phyloP scores from a whole-genome alignment of 169 alveolate species.

The Plasmodium gonderi region DNA sequence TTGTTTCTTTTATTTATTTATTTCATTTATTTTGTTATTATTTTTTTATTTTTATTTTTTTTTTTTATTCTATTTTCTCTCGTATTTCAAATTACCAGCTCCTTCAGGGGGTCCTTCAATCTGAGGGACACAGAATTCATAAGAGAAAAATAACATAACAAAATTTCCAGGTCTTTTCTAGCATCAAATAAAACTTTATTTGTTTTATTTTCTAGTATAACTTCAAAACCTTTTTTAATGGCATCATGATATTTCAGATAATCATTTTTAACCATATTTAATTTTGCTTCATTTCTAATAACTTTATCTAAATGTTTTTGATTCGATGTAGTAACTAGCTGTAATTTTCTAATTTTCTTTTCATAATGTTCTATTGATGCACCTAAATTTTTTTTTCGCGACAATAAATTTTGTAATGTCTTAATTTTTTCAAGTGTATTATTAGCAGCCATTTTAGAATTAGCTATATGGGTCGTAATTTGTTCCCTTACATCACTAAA shows the following conservation, averaged over 20 bases:
- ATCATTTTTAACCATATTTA: conserved; percentile 57
- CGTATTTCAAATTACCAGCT: conserved; percentile 6
- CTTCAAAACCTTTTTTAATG: conserved; percentile 58
- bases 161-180: conserved; percentile 58
- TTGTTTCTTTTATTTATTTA: too few species aligned
- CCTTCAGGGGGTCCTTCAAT: conserved; percentile 63
- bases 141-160: conserved; percentile 49
- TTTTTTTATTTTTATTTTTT: background rate
- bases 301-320: conserved; percentile 72
- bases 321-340: conserved; percentile 10
- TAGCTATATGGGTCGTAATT: conserved; percentile 28
- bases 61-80: background rate
- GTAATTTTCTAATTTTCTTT: conserved; percentile 68
- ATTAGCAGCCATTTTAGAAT: conserved; percentile 32
- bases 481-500: conserved; percentile 72
- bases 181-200: conserved; percentile 70
- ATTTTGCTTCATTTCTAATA: conserved; percentile 61
- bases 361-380: conserved; percentile 71
- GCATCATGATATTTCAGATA: conserved; percentile 39
- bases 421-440: conserved; percentile 53
- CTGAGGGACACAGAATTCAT: conserved; percentile 70
- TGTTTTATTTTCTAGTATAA: conserved; percentile 60
- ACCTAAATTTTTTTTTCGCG: conserved; percentile 54
- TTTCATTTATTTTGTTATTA: background rate
- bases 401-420: conserved; percentile 36